A percentile compares a stretch with the other conserved stretches of the same genome.
Conservation (phyloP, 2,329 filamentous ascomycete species). For the Exserohilum rostratum region DNA sequence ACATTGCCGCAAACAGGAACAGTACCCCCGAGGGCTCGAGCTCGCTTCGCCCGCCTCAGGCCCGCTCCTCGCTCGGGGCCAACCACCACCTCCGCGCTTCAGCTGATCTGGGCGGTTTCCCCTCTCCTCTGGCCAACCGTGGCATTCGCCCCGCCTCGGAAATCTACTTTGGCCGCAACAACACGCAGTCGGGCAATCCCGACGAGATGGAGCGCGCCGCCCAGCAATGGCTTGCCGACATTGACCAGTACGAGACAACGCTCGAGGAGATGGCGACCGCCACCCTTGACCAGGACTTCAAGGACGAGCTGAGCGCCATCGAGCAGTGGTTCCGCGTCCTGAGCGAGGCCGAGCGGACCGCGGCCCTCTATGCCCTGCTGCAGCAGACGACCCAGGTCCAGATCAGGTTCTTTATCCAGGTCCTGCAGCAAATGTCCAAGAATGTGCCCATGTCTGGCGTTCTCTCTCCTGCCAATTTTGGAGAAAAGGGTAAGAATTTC, state of each 20-base stretch:
- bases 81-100: conserved; percentile 90
- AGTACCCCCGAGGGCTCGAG: conserved; percentile 93
- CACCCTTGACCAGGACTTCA: conserved; percentile 99
- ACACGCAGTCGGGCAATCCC: conserved; percentile 67
- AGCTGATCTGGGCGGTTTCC: conserved; percentile 90
- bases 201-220: conserved; percentile 95
- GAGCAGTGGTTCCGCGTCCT: conserved; percentile 99
- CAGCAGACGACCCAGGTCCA: conserved; percentile 99
- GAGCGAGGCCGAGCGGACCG: conserved; percentile 94
- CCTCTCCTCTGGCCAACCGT: conserved; percentile 72
- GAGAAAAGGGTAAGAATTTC: conserved; percentile 76
- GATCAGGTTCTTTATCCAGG: conserved; percentile 98
- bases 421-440: conserved; percentile 98
- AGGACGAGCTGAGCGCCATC: conserved; percentile 97
- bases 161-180: conserved; percentile 81
- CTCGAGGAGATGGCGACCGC: conserved; percentile 98
- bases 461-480: conserved; percentile 89
- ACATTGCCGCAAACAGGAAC: conserved; percentile 76
- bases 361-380: conserved; percentile 89
- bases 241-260: conserved; percentile 98
- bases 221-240: conserved; percentile 98
- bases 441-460: conserved; percentile 97
- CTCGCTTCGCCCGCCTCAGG: conserved; percentile 80
- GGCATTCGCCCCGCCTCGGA: conserved; percentile 92
- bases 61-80: conserved; percentile 74